Conservation (phyloP, 1,139 yeast genomes). For the Yamadazyma jaroonii region DNA sequence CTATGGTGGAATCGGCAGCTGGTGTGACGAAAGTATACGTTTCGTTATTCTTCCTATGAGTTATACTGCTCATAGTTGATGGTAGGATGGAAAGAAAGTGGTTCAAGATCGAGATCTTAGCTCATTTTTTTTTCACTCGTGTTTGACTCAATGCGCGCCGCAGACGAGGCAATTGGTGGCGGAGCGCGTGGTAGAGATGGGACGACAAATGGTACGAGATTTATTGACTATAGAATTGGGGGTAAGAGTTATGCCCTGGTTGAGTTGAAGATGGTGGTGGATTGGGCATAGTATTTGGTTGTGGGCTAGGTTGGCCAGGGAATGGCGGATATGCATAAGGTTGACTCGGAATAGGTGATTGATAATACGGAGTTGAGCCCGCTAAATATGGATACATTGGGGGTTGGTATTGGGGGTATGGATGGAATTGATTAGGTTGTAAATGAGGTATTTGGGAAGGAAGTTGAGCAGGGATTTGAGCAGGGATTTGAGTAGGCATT, state of each 20-base stretch:
- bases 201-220: background rate
- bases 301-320: too few relatives aligned
- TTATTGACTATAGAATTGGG: background rate
- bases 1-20: constrained; percentile 42
- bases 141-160: background rate
- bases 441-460: too few relatives aligned
- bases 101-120: constrained; percentile 1
- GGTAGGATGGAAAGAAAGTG: background rate
- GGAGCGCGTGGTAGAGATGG: background rate
- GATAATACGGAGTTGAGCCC: constrained; percentile 9
- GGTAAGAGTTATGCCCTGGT: too few relatives aligned
- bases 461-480: too few relatives aligned
- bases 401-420: constrained; percentile 8
- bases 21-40: constrained; percentile 41
- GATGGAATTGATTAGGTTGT: constrained; percentile 1
- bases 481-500: too few relatives aligned
- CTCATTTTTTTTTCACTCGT: background rate
- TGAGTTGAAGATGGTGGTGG: background rate
- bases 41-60: constrained; percentile 32
- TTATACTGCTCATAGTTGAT: constrained; percentile 10
- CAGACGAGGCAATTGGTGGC: background rate
- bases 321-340: too few relatives aligned
- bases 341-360: background rate
- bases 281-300: too few relatives aligned
- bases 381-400: constrained; percentile 8